Percentiles rank a stretch among this genome's conserved stretches.
phyloP scores from a whole-genome alignment of 2,329 filamentous ascomycete species.

The Phoma sp. region DNA sequence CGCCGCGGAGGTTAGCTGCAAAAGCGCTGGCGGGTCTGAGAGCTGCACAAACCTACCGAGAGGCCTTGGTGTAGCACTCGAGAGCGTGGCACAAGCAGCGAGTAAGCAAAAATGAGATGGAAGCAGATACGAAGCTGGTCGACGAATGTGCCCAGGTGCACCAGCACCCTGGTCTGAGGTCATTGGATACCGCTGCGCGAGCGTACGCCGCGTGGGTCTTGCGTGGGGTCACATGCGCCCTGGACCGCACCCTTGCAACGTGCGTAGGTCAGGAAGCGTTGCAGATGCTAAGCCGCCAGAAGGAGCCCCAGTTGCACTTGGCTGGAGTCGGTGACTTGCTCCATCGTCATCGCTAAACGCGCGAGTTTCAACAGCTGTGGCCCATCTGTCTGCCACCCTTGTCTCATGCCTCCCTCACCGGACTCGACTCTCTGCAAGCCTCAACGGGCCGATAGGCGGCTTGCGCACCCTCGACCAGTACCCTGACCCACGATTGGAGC shows the following conservation, averaged over 20 bases:
- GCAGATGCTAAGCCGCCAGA: constrained; percentile 27
- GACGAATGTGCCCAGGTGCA: constrained; percentile 11
- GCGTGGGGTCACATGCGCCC: constrained; percentile 8
- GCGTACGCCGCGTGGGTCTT: not conserved
- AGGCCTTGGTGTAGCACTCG: constrained; percentile 5
- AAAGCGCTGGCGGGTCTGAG: constrained; percentile 1
- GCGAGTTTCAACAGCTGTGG: constrained; percentile 2
- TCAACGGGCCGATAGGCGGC: constrained; percentile 11
- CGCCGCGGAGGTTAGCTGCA: constrained; percentile 4
- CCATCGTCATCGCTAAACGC: constrained; percentile 23
- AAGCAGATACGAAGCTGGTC: constrained; percentile 10
- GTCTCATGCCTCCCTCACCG: constrained; percentile 2
- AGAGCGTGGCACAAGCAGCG: constrained; percentile 5
- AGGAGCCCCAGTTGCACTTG: constrained; percentile 17
- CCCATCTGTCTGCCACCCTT: not conserved
- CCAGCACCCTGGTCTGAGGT: constrained; percentile 11
- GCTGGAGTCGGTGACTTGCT: constrained; percentile 14
- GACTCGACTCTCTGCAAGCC: not conserved
- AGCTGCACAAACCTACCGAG: constrained; percentile 11
- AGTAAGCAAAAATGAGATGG: constrained; percentile 9
- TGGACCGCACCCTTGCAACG: constrained; percentile 18
- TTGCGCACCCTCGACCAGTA: constrained; percentile 20
- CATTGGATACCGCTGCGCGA: constrained; percentile 9
- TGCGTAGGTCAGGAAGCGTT: constrained; percentile 12
- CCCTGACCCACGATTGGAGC: constrained; percentile 23